A percentile compares a stretch with the other conserved stretches of the same genome.
Conservation (phyloP, 1,139 yeast genomes). For the Magnusiomyces ingens region DNA sequence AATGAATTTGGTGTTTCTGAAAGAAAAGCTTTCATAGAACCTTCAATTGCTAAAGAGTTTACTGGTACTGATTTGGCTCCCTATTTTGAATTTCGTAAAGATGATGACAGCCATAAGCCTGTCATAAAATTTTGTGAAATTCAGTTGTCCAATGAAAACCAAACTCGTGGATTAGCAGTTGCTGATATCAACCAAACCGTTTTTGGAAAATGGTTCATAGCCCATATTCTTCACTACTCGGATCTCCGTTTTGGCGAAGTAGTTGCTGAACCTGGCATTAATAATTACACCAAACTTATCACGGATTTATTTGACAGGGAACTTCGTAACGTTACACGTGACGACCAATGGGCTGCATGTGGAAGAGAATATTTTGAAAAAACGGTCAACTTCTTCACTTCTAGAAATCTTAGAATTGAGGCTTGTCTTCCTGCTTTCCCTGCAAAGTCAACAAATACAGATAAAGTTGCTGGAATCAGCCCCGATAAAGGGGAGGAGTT, state of each 20-base stretch:
- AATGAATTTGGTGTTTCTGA: too few species aligned
- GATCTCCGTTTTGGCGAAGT: not conserved
- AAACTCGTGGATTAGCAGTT: slow-evolving; percentile 12
- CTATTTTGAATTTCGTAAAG: not conserved
- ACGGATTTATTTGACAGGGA: slow-evolving; percentile 14
- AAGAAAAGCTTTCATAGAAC: not conserved
- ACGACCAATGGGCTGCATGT: slow-evolving; percentile 13
- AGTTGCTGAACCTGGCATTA: not conserved
- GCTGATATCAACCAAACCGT: slow-evolving; percentile 6
- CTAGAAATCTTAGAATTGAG: slow-evolving; percentile 10
- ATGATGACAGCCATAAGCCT: not conserved
- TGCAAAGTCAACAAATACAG: slow-evolving; percentile 15
- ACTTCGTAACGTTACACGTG: slow-evolving; percentile 14
- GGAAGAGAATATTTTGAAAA: slow-evolving; percentile 13
- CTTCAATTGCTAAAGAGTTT: not conserved
- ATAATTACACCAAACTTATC: not conserved
- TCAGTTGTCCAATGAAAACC: slow-evolving; percentile 7
- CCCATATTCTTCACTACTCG: slow-evolving; percentile 6
- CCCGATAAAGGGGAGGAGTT: slow-evolving; percentile 17
- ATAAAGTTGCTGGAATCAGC: slow-evolving; percentile 12
- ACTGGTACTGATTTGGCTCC: slow-evolving; percentile 9
- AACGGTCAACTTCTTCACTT: slow-evolving; percentile 11
- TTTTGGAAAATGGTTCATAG: slow-evolving; percentile 16
- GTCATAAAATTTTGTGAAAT: slow-evolving; percentile 11
- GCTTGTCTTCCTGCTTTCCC: slow-evolving; percentile 18